phyloP scores from a whole-genome alignment of 805 yeast genomes.

The Saccharomycopsis capsularis region DNA sequence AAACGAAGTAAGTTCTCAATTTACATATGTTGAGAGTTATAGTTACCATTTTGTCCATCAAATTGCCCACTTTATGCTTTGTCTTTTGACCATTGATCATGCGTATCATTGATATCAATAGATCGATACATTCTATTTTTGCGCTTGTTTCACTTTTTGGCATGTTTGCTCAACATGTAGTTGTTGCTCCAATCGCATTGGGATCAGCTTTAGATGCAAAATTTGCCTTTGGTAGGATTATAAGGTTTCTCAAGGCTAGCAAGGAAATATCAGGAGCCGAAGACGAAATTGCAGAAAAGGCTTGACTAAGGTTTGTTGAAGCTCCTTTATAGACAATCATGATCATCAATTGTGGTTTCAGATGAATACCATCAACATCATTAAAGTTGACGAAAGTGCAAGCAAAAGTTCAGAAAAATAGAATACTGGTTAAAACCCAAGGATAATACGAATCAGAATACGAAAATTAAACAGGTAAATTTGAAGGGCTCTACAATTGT shows the following conservation, averaged over 20 bases:
- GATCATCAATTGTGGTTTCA: no score
- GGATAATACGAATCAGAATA: no score
- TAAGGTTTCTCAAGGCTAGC: constrained; percentile 43
- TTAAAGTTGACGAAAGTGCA: no score
- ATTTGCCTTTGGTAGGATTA: constrained; percentile 53
- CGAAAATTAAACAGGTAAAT: no score
- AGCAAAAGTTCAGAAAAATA: no score
- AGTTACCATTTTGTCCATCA: constrained; percentile 41
- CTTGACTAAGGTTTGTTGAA: no score
- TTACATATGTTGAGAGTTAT: constrained; percentile 57
- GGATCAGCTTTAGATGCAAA: constrained; percentile 63
- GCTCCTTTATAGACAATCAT: no score
- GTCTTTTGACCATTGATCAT: constrained; percentile 43
- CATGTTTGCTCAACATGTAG: constrained; percentile 52
- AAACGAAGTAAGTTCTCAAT: constrained; percentile 47
- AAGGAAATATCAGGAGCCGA: constrained; percentile 33
- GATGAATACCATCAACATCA: no score
- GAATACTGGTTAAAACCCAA: no score
- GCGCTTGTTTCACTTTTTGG: constrained; percentile 65
- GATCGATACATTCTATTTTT: constrained; percentile 56
- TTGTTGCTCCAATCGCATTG: constrained; percentile 65
- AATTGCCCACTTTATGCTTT: constrained; percentile 49
- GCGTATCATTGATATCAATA: constrained; percentile 32
- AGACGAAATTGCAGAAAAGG: constrained; percentile 23
- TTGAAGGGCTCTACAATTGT: no score